These are phyloP conservation scores for Alternaria dauci DNA, from an alignment of 2,329 filamentous ascomycete species.

Conservation along the genomic window DNA sequence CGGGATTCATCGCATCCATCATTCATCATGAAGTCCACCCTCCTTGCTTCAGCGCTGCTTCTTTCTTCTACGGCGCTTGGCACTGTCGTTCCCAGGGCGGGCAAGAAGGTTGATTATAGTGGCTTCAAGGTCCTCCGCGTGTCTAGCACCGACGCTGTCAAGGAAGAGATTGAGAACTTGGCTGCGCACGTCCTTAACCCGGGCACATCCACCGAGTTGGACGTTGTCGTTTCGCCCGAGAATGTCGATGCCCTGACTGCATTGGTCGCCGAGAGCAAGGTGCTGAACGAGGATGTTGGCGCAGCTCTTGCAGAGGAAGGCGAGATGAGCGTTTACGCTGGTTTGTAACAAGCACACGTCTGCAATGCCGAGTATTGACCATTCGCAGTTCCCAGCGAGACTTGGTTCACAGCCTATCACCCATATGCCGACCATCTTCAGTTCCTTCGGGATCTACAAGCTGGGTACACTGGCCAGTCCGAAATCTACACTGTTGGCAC, in stretches of 20 bases:
- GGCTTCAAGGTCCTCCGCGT: conserved; percentile 50
- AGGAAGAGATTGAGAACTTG: conserved; percentile 42
- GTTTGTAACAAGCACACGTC: conserved; percentile 22
- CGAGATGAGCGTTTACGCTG: conserved; percentile 38
- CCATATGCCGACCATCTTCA: conserved; percentile 46
- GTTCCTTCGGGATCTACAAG: conserved; percentile 46
- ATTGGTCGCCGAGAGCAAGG: conserved; percentile 35
- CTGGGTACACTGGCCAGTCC: conserved; percentile 42
- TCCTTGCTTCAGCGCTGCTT: conserved; percentile 39
- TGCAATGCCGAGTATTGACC: conserved; percentile 8
- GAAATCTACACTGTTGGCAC: conserved; percentile 46
- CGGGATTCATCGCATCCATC: conserved; percentile 7
- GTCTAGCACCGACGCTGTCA: conserved; percentile 29
- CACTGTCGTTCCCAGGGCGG: conserved; percentile 35
- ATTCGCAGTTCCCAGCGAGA: conserved; percentile 39
- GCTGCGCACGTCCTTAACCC: conserved; percentile 46
- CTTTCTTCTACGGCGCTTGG: conserved; percentile 32
- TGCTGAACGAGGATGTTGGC: conserved; percentile 49
- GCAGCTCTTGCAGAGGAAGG: conserved; percentile 44
- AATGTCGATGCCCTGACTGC: conserved; percentile 42
- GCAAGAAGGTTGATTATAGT: conserved; percentile 47
- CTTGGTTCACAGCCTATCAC: conserved; percentile 50
- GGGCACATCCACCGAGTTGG: conserved; percentile 37
- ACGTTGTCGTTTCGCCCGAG: conserved; percentile 48
- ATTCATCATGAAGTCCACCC: conserved; percentile 40